Evolutionary conservation across 148 eudicot genomes (phyloP).

Genomic region (Rhododendron molle): DNA sequence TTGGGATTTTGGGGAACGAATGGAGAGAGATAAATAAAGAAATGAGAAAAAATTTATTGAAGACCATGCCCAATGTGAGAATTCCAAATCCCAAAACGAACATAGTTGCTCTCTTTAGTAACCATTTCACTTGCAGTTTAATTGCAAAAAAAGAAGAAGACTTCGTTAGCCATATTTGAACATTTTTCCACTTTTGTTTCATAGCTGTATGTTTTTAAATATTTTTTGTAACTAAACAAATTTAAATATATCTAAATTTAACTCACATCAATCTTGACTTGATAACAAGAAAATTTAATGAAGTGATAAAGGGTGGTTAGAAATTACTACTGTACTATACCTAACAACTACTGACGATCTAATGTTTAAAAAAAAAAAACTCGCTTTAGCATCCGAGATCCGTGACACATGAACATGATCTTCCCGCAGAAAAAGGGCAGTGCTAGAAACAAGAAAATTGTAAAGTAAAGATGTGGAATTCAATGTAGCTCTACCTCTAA

Average conservation of each 20-base stretch:
- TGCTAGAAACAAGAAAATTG: background rate
- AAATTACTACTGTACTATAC: background rate
- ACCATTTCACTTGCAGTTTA: too few species aligned
- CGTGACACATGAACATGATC: background rate
- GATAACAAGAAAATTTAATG: background rate
- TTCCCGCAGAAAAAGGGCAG: background rate
- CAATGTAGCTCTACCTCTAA: background rate
- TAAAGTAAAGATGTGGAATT: background rate
- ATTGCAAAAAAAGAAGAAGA: too few species aligned
- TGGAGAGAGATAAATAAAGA: too few species aligned
- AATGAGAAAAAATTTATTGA: too few species aligned
- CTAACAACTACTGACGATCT: background rate
- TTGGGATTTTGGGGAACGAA: too few species aligned
- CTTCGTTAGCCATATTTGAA: background rate
- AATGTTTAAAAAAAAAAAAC: background rate
- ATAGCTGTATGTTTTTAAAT: too few species aligned
- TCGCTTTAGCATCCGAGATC: background rate
- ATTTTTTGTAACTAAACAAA: too few species aligned
- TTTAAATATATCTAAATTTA: too few species aligned
- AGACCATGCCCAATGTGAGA: too few species aligned
- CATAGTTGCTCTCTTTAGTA: too few species aligned
- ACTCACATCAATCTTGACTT: background rate
- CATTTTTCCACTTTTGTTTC: background rate
- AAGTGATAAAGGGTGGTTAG: background rate
- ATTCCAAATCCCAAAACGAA: too few species aligned